Percentiles rank a stretch among this genome's conserved stretches.
Conservation (phyloP, 805 yeast genomes). For the Kodamaea sagamina region DNA sequence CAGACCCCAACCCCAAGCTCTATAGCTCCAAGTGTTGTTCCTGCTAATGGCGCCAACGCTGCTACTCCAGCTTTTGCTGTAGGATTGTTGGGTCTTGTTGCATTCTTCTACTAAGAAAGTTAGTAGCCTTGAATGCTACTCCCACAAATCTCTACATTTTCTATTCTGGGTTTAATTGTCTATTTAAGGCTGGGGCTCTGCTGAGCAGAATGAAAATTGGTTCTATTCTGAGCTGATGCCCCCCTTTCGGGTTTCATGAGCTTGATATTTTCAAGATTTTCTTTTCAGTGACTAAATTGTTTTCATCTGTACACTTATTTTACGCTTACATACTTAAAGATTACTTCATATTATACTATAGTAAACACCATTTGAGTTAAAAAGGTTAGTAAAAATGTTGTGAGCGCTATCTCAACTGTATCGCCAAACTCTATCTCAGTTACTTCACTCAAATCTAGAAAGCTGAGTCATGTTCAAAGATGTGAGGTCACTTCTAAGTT, state of each 20-base stretch:
- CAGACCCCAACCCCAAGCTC: constrained; percentile 13
- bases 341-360: too few species aligned
- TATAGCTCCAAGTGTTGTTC: constrained; percentile 12
- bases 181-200: constrained; percentile 3
- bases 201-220: constrained; percentile 1
- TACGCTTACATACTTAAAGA: neutral
- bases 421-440: too few species aligned
- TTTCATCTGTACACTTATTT: neutral
- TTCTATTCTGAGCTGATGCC: constrained; percentile 7
- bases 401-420: too few species aligned
- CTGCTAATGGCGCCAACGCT: constrained; percentile 12
- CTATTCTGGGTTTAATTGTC: constrained; percentile 4
- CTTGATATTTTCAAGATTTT: neutral
- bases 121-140: constrained; percentile 3
- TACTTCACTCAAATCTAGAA: too few species aligned
- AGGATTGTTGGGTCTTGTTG: constrained; percentile 19
- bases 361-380: too few species aligned
- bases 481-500: too few species aligned
- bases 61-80: constrained; percentile 17
- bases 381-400: too few species aligned
- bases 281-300: neutral
- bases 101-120: constrained; percentile 16
- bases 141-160: constrained; percentile 5
- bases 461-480: too few species aligned
- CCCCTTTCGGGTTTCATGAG: constrained; percentile 4